Conservation (phyloP, 2,329 filamentous ascomycete genomes). For the Botryosphaeria agaves region DNA sequence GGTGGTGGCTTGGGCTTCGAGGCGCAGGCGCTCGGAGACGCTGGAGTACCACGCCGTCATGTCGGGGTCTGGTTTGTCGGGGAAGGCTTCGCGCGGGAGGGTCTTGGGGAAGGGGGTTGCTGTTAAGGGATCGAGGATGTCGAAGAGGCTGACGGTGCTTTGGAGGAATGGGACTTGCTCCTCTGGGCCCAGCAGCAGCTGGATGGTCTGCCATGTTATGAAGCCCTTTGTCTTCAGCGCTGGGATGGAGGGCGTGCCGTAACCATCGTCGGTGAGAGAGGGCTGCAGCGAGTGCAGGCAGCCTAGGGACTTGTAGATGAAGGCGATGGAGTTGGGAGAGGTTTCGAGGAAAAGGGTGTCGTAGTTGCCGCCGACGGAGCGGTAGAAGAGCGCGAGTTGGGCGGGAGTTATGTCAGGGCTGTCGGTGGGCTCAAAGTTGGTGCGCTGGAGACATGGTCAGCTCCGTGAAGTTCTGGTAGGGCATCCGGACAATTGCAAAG, state of each 20-base stretch:
- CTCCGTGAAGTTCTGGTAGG: not conserved
- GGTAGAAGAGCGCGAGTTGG: slow-evolving; percentile 32
- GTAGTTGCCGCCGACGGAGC: slow-evolving; percentile 26
- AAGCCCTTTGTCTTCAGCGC: slow-evolving; percentile 73
- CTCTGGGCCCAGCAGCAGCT: slow-evolving; percentile 72
- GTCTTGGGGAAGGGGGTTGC: slow-evolving; percentile 38
- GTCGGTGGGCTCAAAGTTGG: slow-evolving; percentile 23
- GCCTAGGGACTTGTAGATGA: slow-evolving; percentile 81
- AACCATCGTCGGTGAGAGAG: slow-evolving; percentile 44
- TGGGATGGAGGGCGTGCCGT: slow-evolving; percentile 59
- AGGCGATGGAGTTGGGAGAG: slow-evolving; percentile 59
- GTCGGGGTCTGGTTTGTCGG: slow-evolving; percentile 53
- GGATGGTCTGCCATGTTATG: slow-evolving; percentile 84
- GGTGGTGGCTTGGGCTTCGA: slow-evolving; percentile 32
- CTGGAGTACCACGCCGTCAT: slow-evolving; percentile 74
- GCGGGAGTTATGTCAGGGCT: slow-evolving; percentile 28
- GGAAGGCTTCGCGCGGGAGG: slow-evolving; percentile 52
- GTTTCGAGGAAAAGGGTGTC: slow-evolving; percentile 58
- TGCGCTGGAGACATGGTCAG: slow-evolving; percentile 15
- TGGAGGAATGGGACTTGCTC: slow-evolving; percentile 77
- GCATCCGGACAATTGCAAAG: not conserved
- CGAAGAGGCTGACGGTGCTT: slow-evolving; percentile 60
- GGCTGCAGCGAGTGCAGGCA: slow-evolving; percentile 80
- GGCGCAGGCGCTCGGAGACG: slow-evolving; percentile 53
- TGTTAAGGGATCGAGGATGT: slow-evolving; percentile 54